Conservation (phyloP, 495 filamentous ascomycete genomes). For the Daldinia caldariorum region DNA sequence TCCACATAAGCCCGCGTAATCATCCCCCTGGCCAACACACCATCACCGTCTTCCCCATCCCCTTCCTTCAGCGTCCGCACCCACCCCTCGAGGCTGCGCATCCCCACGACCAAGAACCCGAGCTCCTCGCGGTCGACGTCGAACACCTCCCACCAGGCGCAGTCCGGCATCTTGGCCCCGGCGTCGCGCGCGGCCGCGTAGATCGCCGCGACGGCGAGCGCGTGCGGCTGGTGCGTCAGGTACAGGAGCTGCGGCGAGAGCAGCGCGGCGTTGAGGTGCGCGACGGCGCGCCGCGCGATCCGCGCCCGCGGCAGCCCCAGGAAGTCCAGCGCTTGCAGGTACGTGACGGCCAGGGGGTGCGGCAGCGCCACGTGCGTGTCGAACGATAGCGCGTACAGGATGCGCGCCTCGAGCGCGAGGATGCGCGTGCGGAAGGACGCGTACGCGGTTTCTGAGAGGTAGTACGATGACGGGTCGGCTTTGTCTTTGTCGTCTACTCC, state of each 20-base stretch:
- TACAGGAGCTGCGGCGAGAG: conserved; percentile 90
- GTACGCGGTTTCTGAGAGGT: conserved; percentile 78
- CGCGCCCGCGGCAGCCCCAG: conserved; percentile 44
- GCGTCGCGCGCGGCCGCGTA: conserved; percentile 88
- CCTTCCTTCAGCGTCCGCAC: conserved; percentile 58
- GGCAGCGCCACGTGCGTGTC: conserved; percentile 85
- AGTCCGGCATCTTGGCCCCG: conserved; percentile 77
- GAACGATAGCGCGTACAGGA: conserved; percentile 81
- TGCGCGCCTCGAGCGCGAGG: conserved; percentile 74
- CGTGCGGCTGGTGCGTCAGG: conserved; percentile 87
- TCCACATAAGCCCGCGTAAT: conserved; percentile 54
- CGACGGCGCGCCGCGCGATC: conserved; percentile 71
- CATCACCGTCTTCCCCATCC: conserved; percentile 28
- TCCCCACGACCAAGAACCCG: conserved; percentile 88
- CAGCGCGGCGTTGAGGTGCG: conserved; percentile 83
- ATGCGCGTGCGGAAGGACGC: conserved; percentile 68
- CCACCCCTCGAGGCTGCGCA: conserved; percentile 83
- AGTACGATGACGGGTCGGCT: conserved; percentile 66
- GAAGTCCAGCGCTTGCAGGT: conserved; percentile 87
- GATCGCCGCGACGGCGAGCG: conserved; percentile 85
- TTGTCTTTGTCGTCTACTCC: neutral
- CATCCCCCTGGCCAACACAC: conserved; percentile 48
- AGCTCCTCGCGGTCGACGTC: conserved; percentile 97
- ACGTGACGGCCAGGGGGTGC: conserved; percentile 89
- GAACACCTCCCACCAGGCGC: conserved; percentile 97